phyloP scores from a whole-genome alignment of 1,284 basidiomycete genomes.

The Coriolopsis trogii region DNA sequence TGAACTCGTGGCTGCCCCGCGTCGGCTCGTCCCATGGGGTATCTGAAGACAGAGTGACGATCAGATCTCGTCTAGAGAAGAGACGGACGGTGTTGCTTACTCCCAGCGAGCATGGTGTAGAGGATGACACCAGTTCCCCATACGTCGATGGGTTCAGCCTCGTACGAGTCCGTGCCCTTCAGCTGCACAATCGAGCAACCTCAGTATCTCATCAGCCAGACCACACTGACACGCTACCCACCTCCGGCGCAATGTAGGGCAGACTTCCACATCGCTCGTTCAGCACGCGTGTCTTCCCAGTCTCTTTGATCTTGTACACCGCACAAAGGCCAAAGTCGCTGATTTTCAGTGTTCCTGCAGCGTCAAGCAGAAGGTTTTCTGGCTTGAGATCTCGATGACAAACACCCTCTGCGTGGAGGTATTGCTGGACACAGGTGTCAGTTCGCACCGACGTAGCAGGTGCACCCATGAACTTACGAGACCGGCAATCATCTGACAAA shows the following conservation, averaged over 20 bases:
- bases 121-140: slow-evolving; percentile 98
- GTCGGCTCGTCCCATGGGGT: slow-evolving; percentile 99
- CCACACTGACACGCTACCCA: slow-evolving; percentile 31
- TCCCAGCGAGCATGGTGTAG: slow-evolving; percentile 90
- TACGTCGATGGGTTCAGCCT: slow-evolving; percentile 91
- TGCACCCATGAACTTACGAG: slow-evolving; percentile 47
- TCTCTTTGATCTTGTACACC: slow-evolving; percentile 90
- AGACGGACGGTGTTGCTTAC: slow-evolving; percentile 53
- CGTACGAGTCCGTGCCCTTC: slow-evolving; percentile 59
- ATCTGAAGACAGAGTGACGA: slow-evolving; percentile 49
- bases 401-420: slow-evolving; percentile 89
- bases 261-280: slow-evolving; percentile 90
- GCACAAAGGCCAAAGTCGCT: slow-evolving; percentile 95
- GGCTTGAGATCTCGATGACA: slow-evolving; percentile 98
- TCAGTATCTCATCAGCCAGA: background rate
- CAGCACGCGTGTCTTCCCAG: slow-evolving; percentile 69
- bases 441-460: background rate
- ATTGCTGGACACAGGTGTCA: slow-evolving; percentile 50
- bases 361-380: slow-evolving; percentile 88
- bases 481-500: slow-evolving; percentile 85
- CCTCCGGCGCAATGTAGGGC: slow-evolving; percentile 96
- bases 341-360: slow-evolving; percentile 83
- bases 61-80: background rate
- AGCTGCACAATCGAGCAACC: slow-evolving; percentile 35
- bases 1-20: slow-evolving; percentile 75